Evolutionary conservation across 2,329 filamentous ascomycete species (phyloP).

Genomic region (Pseudopithomyces maydicus): DNA sequence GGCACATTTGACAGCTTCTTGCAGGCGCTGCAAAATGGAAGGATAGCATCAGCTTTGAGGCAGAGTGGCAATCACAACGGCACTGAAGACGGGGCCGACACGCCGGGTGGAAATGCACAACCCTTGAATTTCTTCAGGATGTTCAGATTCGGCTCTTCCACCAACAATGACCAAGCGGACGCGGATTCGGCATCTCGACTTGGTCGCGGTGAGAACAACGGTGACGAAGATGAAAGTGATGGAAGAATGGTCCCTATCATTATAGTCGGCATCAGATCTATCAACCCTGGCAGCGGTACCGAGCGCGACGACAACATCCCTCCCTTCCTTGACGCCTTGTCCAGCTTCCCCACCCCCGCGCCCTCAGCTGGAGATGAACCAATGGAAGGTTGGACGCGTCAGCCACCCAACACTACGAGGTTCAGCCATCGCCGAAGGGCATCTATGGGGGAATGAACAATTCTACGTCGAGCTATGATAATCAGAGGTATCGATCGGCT

Average conservation of each 20-base stretch:
- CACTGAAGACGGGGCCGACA: constrained; percentile 42
- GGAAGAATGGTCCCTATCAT: constrained; percentile 71
- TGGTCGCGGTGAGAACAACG: constrained; percentile 17
- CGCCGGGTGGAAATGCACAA: constrained; percentile 49
- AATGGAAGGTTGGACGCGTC: constrained; percentile 57
- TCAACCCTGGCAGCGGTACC: constrained; percentile 58
- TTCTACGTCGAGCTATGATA: constrained; percentile 58
- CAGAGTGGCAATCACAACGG: constrained; percentile 47
- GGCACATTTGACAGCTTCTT: constrained; percentile 68
- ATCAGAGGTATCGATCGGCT: constrained; percentile 55
- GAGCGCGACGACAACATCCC: constrained; percentile 52
- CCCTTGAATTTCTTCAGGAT: constrained; percentile 72
- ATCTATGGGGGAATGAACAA: constrained; percentile 58
- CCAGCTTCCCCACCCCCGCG: constrained; percentile 53
- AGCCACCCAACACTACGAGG: constrained; percentile 60
- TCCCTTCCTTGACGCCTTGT: constrained; percentile 58
- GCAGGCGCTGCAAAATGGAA: constrained; percentile 65
- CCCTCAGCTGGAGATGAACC: constrained; percentile 52
- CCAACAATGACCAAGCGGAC: constrained; percentile 5
- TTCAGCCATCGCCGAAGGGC: constrained; percentile 59
- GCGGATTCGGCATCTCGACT: constrained; percentile 18
- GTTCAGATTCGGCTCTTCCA: constrained; percentile 67
- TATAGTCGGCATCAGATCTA: constrained; percentile 71
- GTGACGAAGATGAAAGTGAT: constrained; percentile 46
- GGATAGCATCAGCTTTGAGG: constrained; percentile 61